phyloP scores from a whole-genome alignment of 2,329 filamentous ascomycete species.

The Phaeophleospora eucalypticola region DNA sequence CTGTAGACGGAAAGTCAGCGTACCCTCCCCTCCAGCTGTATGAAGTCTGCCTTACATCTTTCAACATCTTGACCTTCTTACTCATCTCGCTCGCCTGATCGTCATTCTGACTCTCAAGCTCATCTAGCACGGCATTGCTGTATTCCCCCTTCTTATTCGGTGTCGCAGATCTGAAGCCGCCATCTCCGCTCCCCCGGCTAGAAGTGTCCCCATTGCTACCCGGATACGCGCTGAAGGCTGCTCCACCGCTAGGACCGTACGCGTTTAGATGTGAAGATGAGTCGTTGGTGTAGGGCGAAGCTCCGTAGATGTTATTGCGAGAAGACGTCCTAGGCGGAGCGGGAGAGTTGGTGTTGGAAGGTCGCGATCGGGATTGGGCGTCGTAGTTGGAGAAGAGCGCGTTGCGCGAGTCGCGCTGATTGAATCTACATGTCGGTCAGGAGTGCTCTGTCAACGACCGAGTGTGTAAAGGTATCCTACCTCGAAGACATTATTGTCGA shows the following conservation, averaged over 20 bases:
- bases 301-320: conserved; percentile 20
- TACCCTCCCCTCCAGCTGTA: neutral
- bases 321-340: conserved; percentile 19
- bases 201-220: conserved; percentile 16
- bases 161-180: conserved; percentile 40
- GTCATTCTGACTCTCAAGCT: conserved; percentile 95
- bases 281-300: conserved; percentile 19
- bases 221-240: conserved; percentile 31
- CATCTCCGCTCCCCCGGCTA: conserved; percentile 21
- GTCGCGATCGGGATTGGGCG: conserved; percentile 27
- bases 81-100: conserved; percentile 83
- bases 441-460: too few species aligned
- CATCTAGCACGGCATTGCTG: conserved; percentile 82
- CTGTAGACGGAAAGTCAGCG: conserved; percentile 41
- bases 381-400: conserved; percentile 40
- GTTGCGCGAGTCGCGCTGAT: conserved; percentile 38
- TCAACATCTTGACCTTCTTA: conserved; percentile 83
- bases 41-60: conserved; percentile 61
- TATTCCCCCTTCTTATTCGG: conserved; percentile 73
- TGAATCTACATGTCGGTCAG: conserved; percentile 19
- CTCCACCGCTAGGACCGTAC: conserved; percentile 14
- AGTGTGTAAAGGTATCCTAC: conserved; percentile 2
- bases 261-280: conserved; percentile 12
- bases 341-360: conserved; percentile 30
- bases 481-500: conserved; percentile 10